Evolutionary conservation across 1,139 yeast species (phyloP).

Genomic region (Geotrichum candidum): DNA sequence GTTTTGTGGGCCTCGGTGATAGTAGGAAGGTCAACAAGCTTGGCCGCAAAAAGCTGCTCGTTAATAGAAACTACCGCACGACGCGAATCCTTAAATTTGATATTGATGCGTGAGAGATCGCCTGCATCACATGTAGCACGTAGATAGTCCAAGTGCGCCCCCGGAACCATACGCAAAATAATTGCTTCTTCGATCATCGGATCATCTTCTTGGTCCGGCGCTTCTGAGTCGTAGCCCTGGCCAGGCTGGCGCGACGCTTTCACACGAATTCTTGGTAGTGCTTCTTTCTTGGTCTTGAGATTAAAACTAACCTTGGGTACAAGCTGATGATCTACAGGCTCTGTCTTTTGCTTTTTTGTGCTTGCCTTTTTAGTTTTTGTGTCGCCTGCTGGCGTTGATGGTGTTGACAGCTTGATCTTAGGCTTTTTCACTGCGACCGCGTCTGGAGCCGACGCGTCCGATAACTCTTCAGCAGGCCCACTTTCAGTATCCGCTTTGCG

Average conservation of each 20-base stretch:
- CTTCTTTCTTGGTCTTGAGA: slow-evolving; percentile 24
- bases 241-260: slow-evolving; percentile 85
- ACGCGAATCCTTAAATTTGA: slow-evolving; percentile 77
- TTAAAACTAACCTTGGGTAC: slow-evolving; percentile 30
- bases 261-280: slow-evolving; percentile 60
- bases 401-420: slow-evolving; percentile 12
- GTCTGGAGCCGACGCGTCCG: not conserved
- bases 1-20: slow-evolving; percentile 83
- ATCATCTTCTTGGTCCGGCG: slow-evolving; percentile 92
- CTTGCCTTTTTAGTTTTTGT: slow-evolving; percentile 4
- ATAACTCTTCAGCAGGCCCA: not conserved
- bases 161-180: slow-evolving; percentile 71
- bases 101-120: slow-evolving; percentile 63
- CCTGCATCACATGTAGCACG: slow-evolving; percentile 76
- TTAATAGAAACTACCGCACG: slow-evolving; percentile 60
- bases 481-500: not conserved
- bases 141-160: slow-evolving; percentile 70
- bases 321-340: slow-evolving; percentile 6
- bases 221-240: slow-evolving; percentile 95
- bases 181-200: slow-evolving; percentile 88
- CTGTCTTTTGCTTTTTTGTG: slow-evolving; percentile 3
- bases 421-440: slow-evolving; percentile 8
- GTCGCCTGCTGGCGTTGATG: not conserved
- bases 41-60: slow-evolving; percentile 68
- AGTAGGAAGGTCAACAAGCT: slow-evolving; percentile 85